Conservation (phyloP, 257 asterid species). For the Rhazya stricta region DNA sequence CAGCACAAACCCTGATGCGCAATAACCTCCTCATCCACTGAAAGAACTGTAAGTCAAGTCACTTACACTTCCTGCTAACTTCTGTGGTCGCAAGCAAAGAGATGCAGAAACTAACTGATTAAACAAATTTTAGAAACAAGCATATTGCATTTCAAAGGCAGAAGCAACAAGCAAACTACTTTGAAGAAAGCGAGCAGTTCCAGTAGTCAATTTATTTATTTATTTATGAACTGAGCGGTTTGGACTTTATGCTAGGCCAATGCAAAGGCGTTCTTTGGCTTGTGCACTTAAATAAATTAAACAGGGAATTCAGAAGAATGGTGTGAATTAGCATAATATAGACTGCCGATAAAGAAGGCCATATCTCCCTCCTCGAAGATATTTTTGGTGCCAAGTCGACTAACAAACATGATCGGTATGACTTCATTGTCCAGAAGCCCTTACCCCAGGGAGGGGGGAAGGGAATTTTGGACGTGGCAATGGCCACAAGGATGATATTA, state of each 20-base stretch:
- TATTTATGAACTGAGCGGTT: background rate
- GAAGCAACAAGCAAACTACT: no score
- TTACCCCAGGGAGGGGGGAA: background rate
- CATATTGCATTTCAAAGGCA: background rate
- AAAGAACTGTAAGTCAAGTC: no score
- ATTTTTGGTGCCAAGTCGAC: slow-evolving; percentile 1
- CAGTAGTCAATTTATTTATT: no score
- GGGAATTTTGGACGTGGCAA: background rate
- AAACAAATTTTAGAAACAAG: background rate
- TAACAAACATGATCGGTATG: background rate
- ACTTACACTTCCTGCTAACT: no score
- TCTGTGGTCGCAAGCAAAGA: no score
- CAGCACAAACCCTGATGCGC: no score
- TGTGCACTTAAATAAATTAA: background rate
- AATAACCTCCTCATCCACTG: no score
- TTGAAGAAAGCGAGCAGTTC: no score
- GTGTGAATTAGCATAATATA: background rate
- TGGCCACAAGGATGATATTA: background rate
- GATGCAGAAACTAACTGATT: no score
- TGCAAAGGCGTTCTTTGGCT: background rate
- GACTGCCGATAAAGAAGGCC: background rate
- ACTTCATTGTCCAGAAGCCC: background rate
- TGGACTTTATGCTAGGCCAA: background rate
- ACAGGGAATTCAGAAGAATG: background rate
- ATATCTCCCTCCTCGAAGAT: background rate